These are phyloP conservation scores for Globisporangium canariense DNA, from an alignment of 352 stramenopile species.

Conservation along the genomic window DNA sequence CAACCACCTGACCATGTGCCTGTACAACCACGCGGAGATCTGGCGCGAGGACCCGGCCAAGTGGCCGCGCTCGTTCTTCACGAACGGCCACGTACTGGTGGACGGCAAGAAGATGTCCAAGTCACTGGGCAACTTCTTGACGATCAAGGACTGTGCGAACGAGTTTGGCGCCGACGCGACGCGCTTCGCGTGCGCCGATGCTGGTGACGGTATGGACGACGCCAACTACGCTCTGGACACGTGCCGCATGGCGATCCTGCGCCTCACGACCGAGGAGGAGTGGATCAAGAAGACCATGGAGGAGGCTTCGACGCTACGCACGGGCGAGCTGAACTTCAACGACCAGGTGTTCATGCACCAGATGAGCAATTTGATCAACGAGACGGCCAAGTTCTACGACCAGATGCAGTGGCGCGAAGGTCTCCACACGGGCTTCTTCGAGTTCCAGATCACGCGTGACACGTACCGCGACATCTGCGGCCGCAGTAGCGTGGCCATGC, in stretches of 20 bases:
- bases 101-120: conserved; percentile 99
- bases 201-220: conserved; percentile 98
- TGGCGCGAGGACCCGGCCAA: conserved; percentile 97
- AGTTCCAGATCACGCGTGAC: conserved; percentile 97
- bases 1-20: conserved; percentile 99
- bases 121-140: conserved; percentile 99
- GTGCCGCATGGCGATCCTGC: conserved; percentile 97
- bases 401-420: conserved; percentile 95
- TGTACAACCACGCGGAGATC: conserved; percentile 99
- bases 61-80: conserved; percentile 98
- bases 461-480: conserved; percentile 96
- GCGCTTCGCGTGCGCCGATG: conserved; percentile 97
- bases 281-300: conserved; percentile 94
- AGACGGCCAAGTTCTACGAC: conserved; percentile 86
- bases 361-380: conserved; percentile 94
- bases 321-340: conserved; percentile 85
- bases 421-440: conserved; percentile 97
- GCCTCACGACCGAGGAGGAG: conserved; percentile 96
- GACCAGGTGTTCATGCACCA: conserved; percentile 96
- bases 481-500: conserved; percentile 83
- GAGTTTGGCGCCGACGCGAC: conserved; percentile 96
- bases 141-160: conserved; percentile 95
- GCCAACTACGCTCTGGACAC: conserved; percentile 98
- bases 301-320: conserved; percentile 83
- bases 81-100: conserved; percentile 97